phyloP scores from a whole-genome alignment of 495 filamentous ascomycete genomes.

The Aspergillus leporis region DNA sequence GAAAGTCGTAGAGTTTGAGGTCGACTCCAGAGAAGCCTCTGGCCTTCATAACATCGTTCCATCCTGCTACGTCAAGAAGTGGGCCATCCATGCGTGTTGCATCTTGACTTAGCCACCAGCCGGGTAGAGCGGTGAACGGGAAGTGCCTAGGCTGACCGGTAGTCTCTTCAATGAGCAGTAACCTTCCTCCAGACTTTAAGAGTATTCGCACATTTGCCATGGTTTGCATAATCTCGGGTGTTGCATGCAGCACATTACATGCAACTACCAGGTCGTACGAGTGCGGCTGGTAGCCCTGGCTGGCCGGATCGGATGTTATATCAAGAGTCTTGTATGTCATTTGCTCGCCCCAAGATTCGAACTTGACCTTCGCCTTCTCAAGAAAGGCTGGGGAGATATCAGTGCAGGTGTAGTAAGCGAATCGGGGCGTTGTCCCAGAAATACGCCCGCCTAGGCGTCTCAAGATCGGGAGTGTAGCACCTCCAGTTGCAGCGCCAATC shows the following conservation, averaged over 20 bases:
- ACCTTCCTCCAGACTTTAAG: conserved; percentile 19
- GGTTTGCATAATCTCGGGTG: conserved; percentile 1
- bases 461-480: conserved; percentile 2
- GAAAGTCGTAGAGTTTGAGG: not conserved
- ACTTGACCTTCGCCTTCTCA: not conserved
- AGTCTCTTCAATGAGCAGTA: conserved; percentile 36
- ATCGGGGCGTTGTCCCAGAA: conserved; percentile 24
- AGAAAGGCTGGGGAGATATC: conserved; percentile 15
- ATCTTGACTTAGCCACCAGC: conserved; percentile 35
- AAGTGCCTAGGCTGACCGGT: conserved; percentile 24
- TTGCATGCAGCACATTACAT: conserved; percentile 19
- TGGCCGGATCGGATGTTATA: conserved; percentile 19
- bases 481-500: conserved; percentile 11
- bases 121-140: conserved; percentile 29
- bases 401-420: conserved; percentile 22
- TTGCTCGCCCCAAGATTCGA: not conserved
- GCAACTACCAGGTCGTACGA: conserved; percentile 29
- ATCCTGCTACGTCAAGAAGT: not conserved
- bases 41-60: not conserved
- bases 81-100: not conserved
- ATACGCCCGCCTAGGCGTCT: not conserved
- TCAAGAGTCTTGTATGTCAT: conserved; percentile 21
- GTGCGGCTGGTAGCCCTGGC: conserved; percentile 18
- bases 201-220: conserved; percentile 4
- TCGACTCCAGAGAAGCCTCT: conserved; percentile 1